Evolutionary conservation across 495 filamentous ascomycete genomes (phyloP).

Genomic region (Glutinoglossum americanum): DNA sequence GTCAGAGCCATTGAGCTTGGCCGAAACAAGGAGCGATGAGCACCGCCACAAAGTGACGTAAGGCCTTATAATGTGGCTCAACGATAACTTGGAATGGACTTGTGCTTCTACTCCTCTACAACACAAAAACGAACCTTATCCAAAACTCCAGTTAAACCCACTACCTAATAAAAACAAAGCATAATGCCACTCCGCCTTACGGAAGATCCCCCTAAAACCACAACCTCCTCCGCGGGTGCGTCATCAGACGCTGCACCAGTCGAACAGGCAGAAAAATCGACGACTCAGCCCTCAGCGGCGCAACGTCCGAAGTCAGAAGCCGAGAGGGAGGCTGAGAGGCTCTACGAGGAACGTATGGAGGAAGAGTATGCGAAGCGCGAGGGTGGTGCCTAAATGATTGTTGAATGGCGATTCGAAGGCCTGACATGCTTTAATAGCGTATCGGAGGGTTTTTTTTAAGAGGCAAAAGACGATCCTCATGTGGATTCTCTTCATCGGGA

Average conservation of each 20-base stretch:
- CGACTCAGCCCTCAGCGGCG: not conserved
- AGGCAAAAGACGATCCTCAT: not conserved
- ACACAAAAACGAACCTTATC: too few species aligned
- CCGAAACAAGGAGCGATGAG: not conserved
- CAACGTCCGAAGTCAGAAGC: not conserved
- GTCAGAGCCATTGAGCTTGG: not conserved
- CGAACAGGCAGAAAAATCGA: not conserved
- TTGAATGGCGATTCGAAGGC: not conserved
- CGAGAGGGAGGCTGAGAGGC: slow-evolving; percentile 23
- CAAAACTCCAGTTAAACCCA: not conserved
- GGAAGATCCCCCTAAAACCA: not conserved
- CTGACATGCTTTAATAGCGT: not conserved
- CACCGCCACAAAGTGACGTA: not conserved
- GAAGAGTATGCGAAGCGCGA: slow-evolving; percentile 64
- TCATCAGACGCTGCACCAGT: not conserved
- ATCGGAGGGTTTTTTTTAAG: not conserved
- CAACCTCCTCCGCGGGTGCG: not conserved
- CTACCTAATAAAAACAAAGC: not conserved
- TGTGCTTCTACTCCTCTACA: too few species aligned
- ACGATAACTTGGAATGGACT: too few species aligned
- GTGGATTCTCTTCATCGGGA: too few species aligned
- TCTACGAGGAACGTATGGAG: slow-evolving; percentile 53
- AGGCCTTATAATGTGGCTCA: too few species aligned
- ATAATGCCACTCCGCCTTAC: not conserved
- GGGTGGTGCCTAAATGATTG: slow-evolving; percentile 31